Conservation (phyloP, 108 stramenopile genomes). For the Nannochloropsis gaditana region DNA sequence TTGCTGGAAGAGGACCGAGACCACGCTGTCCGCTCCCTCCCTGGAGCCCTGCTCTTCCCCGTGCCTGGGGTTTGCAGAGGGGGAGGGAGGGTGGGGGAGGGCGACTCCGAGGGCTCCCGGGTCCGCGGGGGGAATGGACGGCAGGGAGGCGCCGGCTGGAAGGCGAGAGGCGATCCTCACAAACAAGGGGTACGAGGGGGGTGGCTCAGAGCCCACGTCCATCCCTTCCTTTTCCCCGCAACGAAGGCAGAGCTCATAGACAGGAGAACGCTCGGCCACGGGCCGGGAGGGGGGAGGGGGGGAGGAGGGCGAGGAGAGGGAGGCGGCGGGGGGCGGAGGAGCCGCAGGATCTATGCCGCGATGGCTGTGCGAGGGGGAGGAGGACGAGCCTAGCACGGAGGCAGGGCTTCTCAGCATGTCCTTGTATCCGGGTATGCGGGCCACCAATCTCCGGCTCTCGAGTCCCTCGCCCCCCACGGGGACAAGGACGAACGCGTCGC, state of each 20-base stretch:
- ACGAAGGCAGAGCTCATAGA: no score
- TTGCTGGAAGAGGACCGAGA: neutral
- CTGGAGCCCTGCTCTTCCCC: no score
- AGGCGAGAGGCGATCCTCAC: neutral
- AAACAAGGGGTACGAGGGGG: neutral
- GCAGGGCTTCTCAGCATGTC: neutral
- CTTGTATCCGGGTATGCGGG: neutral
- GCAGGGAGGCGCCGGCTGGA: neutral
- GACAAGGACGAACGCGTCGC: neutral
- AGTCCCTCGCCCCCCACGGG: neutral
- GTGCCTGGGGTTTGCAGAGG: neutral
- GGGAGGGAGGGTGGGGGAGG: neutral
- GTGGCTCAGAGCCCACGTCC: no score
- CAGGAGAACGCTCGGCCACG: no score
- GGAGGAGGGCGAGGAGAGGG: neutral
- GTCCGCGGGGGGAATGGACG: neutral
- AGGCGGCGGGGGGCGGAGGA: neutral
- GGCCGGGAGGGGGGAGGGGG: neutral
- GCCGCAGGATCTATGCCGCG: neutral
- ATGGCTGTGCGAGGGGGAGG: neutral
- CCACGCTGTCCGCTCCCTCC: no score
- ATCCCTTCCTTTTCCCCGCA: no score
- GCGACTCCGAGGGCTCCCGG: neutral
- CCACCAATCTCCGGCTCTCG: neutral
- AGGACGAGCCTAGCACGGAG: neutral